phyloP scores from a whole-genome alignment of 192 early-diverging fungal genomes.

The Mycoemilia scoparia region DNA sequence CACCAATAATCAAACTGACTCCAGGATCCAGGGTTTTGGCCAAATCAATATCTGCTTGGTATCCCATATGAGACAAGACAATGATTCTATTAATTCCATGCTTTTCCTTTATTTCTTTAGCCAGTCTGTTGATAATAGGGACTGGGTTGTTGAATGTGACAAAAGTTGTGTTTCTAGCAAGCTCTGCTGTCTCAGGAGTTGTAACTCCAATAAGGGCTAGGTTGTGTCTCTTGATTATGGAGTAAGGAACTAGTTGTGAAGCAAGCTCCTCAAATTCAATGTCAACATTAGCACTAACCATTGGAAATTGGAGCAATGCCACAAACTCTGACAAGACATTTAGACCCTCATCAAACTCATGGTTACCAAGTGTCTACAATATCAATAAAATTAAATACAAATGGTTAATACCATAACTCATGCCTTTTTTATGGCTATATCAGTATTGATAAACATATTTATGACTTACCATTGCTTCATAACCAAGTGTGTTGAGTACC shows the following conservation, averaged over 20 bases:
- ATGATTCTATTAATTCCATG: conserved; percentile 51
- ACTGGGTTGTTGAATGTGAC: conserved; percentile 40
- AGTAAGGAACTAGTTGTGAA: conserved; percentile 42
- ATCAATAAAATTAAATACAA: conserved; percentile 3
- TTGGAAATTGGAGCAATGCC: conserved; percentile 38
- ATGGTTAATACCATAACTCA: not conserved
- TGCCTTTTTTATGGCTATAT: not conserved
- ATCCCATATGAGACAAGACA: conserved; percentile 52
- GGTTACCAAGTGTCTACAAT: too few species aligned
- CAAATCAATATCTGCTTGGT: conserved; percentile 45
- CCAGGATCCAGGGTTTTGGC: conserved; percentile 40
- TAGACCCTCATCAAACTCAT: conserved; percentile 56
- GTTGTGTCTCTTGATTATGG: conserved; percentile 40
- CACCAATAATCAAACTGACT: conserved; percentile 45
- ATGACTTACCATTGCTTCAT: conserved; percentile 38
- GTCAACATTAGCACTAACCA: conserved; percentile 53
- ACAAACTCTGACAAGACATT: conserved; percentile 30
- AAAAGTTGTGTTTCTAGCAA: conserved; percentile 35
- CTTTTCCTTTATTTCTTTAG: conserved; percentile 35
- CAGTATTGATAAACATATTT: conserved; percentile 1
- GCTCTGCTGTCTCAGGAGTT: too few species aligned
- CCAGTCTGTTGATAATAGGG: conserved; percentile 36
- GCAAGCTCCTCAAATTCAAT: conserved; percentile 22
- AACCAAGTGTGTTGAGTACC: conserved; percentile 44
- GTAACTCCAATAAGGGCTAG: conserved; percentile 48